Evolutionary conservation across 1,284 basidiomycete species (phyloP).

Genomic region (Afroboletus lepidellus): DNA sequence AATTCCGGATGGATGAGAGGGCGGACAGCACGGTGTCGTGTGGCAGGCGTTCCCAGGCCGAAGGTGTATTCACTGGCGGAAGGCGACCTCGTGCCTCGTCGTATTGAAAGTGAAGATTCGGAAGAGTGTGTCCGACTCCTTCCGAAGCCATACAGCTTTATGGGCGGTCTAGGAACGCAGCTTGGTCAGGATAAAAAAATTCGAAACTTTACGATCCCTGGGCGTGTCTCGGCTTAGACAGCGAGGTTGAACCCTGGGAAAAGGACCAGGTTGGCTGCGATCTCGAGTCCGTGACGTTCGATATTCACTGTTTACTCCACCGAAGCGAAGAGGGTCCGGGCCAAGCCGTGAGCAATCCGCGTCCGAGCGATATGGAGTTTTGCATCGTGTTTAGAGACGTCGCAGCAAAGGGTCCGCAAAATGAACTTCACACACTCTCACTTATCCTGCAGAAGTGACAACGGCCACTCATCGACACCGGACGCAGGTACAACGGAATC

Average conservation of each 20-base stretch:
- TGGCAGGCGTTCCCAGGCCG: conserved; percentile 19
- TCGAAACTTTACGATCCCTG: background rate
- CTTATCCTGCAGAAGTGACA: conserved; percentile 8
- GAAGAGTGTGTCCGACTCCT: conserved; percentile 19
- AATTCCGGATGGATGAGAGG: conserved; percentile 15
- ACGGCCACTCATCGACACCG: conserved; percentile 7
- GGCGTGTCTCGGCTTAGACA: background rate
- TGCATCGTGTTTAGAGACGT: conserved; percentile 12
- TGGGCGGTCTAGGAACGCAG: conserved; percentile 8
- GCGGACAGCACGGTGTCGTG: conserved; percentile 17
- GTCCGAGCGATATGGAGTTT: conserved; percentile 17
- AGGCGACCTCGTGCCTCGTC: conserved; percentile 22
- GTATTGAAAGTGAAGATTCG: conserved; percentile 14
- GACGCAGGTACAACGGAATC: conserved; percentile 2
- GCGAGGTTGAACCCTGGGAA: background rate
- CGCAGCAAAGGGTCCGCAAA: conserved; percentile 3
- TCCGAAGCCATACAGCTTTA: conserved; percentile 13
- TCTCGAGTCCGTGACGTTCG: background rate
- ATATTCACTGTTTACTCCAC: background rate
- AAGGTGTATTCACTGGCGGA: conserved; percentile 10
- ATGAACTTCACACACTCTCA: conserved; percentile 15
- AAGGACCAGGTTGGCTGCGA: background rate
- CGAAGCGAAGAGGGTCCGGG: conserved; percentile 3
- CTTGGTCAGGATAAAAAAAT: background rate
- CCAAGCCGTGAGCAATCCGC: conserved; percentile 8